Evolutionary conservation across 352 stramenopile genomes (phyloP).

Genomic region (Pythium biforme): DNA sequence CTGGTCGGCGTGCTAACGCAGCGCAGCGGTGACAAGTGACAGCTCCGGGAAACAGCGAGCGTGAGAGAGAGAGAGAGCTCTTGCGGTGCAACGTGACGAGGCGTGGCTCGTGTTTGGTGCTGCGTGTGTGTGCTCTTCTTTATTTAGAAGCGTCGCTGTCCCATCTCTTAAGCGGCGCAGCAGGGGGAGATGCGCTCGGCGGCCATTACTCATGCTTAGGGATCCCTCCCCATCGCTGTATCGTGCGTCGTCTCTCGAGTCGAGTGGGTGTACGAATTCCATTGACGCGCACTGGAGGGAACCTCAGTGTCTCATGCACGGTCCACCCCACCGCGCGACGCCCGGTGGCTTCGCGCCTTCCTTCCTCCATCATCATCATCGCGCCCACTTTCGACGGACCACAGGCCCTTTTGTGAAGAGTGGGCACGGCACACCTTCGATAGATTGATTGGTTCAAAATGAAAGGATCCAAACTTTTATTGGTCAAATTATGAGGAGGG

Average conservation of each 20-base stretch:
- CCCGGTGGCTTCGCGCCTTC: not conserved
- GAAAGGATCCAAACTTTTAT: not conserved
- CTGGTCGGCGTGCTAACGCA: conserved; percentile 1
- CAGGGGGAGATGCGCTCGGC: conserved; percentile 2
- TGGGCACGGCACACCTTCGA: no score
- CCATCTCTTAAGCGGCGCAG: conserved; percentile 16
- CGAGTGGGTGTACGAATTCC: not conserved
- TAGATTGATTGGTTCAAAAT: conserved; percentile 6
- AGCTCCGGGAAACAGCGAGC: not conserved
- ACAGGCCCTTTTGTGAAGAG: not conserved
- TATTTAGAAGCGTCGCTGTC: conserved; percentile 16
- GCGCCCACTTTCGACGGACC: not conserved
- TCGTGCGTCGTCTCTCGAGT: conserved; percentile 8
- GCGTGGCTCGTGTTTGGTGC: not conserved
- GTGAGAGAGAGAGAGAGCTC: not conserved
- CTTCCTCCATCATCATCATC: not conserved
- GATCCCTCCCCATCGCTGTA: not conserved
- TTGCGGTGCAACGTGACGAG: conserved; percentile 19
- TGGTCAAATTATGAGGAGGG: not conserved
- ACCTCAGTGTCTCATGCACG: conserved; percentile 5
- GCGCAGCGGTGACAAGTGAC: not conserved
- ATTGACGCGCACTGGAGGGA: not conserved
- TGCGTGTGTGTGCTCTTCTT: conserved; percentile 1
- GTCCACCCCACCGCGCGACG: not conserved
- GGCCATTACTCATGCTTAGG: conserved; percentile 16